Base-by-base conservation (phyloP, 768 basidiomycete genomes). In the Phylloporus scabripes region DNA sequence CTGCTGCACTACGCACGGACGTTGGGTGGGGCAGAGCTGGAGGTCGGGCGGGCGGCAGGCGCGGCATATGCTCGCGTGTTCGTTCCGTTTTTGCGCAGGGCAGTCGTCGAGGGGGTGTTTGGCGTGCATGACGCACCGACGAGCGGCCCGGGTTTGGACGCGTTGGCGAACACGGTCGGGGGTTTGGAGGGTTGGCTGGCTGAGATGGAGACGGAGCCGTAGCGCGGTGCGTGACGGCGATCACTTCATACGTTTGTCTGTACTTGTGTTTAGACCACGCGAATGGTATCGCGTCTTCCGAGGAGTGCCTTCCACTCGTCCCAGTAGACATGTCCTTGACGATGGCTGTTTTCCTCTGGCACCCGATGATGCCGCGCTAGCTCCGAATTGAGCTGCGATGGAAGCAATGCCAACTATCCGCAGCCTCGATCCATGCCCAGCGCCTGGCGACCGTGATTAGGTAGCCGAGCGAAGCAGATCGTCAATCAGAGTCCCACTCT, bases 21-120 rank as follows among this genome's bases (percentile, higher is more conserved):
- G 52, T 70, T 54, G 62, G 53, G 28, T 65, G 36, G 53, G 44
- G 56, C 42, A 50, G 70, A 63, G 37, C 54, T 60, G 26, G 59
- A 61, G 32, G 67, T 81, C 4, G 61, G 79, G 20, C 61, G 72
- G 20, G 79, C 78, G 0, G 75, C 71, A 8, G 82, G 81, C 6
- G 64, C 72, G 39, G 81, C 80, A 20, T 91, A 82, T 54, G 75
- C 79, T 42, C 67, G 68, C 14, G 72, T 83, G 14, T 70, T 92
- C 40, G 76, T 83, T n/a, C 83, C 86, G 11, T 93, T 86, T 61
- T 59, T 87, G 55, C 69, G 76, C 58, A 72, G 82, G 18, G 91
- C 84, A 5, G 60, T 92, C 40, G 74, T 80, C 18, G 82, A 88
- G 59, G 89, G 90, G 2, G 83, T 92, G 21, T 92, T 86, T 69